Evolutionary conservation across 208 protist genomes (phyloP).

Genomic region (Histomonas meleagridis): DNA sequence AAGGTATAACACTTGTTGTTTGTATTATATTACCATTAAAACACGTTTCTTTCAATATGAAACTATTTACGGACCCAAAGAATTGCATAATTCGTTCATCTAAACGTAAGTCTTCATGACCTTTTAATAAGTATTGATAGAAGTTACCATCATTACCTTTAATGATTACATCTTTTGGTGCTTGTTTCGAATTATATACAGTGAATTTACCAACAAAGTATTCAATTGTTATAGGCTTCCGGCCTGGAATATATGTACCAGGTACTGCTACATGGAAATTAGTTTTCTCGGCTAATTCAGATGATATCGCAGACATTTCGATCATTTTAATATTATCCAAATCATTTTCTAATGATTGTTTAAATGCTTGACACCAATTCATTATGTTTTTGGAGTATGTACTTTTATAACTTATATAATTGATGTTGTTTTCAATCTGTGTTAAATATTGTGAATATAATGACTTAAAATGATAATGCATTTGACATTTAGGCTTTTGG

Average conservation of each 20-base stretch:
- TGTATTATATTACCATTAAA: background rate
- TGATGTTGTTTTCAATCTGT: background rate
- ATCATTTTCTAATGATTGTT: background rate
- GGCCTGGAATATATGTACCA: background rate
- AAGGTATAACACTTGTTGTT: background rate
- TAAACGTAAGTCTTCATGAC: background rate
- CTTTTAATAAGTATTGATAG: slow-evolving; percentile 38
- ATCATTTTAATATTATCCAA: background rate
- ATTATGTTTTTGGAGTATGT: background rate
- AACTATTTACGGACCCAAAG: background rate
- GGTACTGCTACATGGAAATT: background rate
- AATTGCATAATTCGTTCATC: slow-evolving; percentile 39
- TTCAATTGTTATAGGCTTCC: background rate
- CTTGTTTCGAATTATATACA: background rate
- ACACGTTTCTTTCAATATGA: background rate
- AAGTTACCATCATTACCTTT: slow-evolving; percentile 9
- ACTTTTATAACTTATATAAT: background rate
- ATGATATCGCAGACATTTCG: background rate
- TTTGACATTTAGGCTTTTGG: background rate
- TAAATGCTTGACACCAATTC: background rate
- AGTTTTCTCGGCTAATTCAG: background rate
- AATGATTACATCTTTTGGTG: background rate
- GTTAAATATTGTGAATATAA: no score
- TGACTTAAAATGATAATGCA: background rate
- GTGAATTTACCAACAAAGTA: background rate